Conservation (phyloP, 2,329 filamentous ascomycete genomes). For the Coccinonectria pachysandricola region DNA sequence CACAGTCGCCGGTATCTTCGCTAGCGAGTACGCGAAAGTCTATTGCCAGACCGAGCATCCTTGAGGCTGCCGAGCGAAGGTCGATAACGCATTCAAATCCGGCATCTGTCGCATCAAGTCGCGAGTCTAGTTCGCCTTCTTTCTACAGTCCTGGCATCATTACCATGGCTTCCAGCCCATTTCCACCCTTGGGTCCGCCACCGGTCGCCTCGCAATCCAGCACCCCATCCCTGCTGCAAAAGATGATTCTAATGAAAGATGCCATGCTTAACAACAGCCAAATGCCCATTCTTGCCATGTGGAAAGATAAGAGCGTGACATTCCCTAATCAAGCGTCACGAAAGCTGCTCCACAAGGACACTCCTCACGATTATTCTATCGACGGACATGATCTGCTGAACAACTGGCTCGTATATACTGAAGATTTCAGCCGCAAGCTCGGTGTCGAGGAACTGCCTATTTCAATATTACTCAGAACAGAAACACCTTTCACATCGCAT, state of each 20-base stretch:
- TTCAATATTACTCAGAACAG: constrained; percentile 49
- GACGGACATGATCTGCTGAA: constrained; percentile 47
- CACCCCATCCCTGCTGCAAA: constrained; percentile 58
- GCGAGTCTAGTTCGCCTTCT: constrained; percentile 36
- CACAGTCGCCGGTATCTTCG: constrained; percentile 29
- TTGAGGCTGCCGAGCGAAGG: constrained; percentile 37
- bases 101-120: constrained; percentile 36
- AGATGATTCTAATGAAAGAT: constrained; percentile 66
- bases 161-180: constrained; percentile 46
- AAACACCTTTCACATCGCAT: constrained; percentile 46
- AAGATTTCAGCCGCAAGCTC: constrained; percentile 53
- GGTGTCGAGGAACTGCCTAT: constrained; percentile 56
- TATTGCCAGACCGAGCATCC: constrained; percentile 27
- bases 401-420: constrained; percentile 52
- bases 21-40: constrained; percentile 26
- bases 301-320: constrained; percentile 66
- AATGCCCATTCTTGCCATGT: constrained; percentile 68
- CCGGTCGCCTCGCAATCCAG: constrained; percentile 41
- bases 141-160: constrained; percentile 42
- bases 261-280: constrained; percentile 65
- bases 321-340: constrained; percentile 61
- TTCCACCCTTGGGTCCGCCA: constrained; percentile 59
- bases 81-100: constrained; percentile 34
- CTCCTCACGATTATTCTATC: constrained; percentile 28
- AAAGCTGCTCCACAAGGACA: constrained; percentile 35